A percentile compares a stretch with the other conserved stretches of the same genome.
Evolutionary conservation across 305 asterid species (phyloP).

Genomic region (Fraxinus nigra): DNA sequence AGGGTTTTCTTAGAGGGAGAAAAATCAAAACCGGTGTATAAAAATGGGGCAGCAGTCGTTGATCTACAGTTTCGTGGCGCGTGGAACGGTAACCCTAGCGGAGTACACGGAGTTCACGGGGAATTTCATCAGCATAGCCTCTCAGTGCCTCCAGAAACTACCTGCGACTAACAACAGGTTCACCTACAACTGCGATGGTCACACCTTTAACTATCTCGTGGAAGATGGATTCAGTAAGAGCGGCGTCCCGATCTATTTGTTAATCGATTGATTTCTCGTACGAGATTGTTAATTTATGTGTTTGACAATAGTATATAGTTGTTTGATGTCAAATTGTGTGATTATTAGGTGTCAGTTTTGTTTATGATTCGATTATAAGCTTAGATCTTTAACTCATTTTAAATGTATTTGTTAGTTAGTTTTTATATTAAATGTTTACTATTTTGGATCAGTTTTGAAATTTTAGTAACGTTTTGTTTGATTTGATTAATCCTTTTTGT

Average conservation of each 20-base stretch:
- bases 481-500: not conserved
- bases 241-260: conserved; percentile 28
- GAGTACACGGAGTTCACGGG: conserved; percentile 78
- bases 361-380: not conserved
- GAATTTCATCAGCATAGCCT: conserved; percentile 69
- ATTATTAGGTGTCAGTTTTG: conserved; percentile 1
- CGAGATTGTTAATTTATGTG: not conserved
- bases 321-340: conserved; percentile 10
- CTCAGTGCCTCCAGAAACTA: conserved; percentile 79
- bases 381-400: not conserved
- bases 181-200: conserved; percentile 76
- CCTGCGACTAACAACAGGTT: conserved; percentile 76
- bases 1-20: conserved; percentile 32
- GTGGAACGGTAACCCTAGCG: conserved; percentile 72
- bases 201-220: conserved; percentile 71
- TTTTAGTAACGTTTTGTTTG: not conserved
- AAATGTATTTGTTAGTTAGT: not conserved
- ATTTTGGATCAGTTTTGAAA: not conserved
- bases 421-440: not conserved
- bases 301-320: not conserved
- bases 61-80: conserved; percentile 83
- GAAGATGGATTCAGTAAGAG: conserved; percentile 70
- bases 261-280: not conserved
- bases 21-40: not conserved
- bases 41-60: conserved; percentile 72